Percentiles rank a stretch among this genome's conserved stretches.
Evolutionary conservation across 1,284 basidiomycete species (phyloP).

Genomic region (Malassezia obtusa): DNA sequence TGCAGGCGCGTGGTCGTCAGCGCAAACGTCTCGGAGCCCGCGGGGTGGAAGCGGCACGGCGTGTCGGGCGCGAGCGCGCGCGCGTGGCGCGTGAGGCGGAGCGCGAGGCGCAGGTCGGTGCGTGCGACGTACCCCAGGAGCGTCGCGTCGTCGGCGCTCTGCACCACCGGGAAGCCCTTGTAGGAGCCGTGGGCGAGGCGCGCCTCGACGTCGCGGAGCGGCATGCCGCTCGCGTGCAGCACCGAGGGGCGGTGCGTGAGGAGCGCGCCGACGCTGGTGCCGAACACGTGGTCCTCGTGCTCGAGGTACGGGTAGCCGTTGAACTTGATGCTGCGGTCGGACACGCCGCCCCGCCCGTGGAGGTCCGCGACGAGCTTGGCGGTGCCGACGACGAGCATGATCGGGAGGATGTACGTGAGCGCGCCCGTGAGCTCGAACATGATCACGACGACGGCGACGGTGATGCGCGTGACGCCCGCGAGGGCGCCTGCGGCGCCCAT

Average conservation of each 20-base stretch:
- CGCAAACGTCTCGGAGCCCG: conserved; percentile 9
- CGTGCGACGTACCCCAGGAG: conserved; percentile 82
- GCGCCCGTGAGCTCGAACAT: conserved; percentile 99
- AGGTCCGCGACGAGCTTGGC: conserved; percentile 97
- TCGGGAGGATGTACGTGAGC: conserved; percentile 90
- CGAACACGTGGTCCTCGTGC: conserved; percentile 72
- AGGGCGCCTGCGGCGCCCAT: conserved; percentile 27
- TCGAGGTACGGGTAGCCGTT: conserved; percentile 88
- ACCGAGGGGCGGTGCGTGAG: conserved; percentile 73
- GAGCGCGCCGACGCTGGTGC: conserved; percentile 76
- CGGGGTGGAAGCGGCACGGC: conserved; percentile 29
- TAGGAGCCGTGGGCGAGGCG: conserved; percentile 51
- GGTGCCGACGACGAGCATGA: conserved; percentile 93
- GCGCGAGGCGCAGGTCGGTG: conserved; percentile 70
- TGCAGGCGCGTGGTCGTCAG: not conserved
- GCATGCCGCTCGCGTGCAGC: conserved; percentile 65
- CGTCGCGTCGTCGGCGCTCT: conserved; percentile 52
- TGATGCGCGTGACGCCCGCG: conserved; percentile 81
- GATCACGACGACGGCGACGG: conserved; percentile 95
- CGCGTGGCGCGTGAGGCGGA: conserved; percentile 55
- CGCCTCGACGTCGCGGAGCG: conserved; percentile 60
- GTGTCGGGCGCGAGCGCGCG: conserved; percentile 22
- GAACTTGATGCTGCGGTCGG: conserved; percentile 92
- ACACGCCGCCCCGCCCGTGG: conserved; percentile 81
- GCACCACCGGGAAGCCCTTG: conserved; percentile 84